Evolutionary conservation across 148 eudicot genomes (phyloP), one percentile per base, ranked within the genome.

Genomic region (Persicaria tinctoria): DNA sequence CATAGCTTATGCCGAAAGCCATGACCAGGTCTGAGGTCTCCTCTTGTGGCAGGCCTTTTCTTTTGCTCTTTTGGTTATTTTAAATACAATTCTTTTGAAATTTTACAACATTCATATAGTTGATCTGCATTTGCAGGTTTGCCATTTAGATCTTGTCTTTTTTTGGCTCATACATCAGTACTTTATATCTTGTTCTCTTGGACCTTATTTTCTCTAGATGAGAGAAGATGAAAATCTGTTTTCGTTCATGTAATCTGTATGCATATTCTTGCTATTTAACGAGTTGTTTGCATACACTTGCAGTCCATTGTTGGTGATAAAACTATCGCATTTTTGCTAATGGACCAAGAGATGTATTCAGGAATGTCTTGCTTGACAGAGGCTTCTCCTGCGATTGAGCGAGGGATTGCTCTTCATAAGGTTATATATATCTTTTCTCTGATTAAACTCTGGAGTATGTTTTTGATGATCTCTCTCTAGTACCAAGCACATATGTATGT

Each of bases 331-430:
- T 96, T 90, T 82, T 71, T 86, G 32, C 86, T 96, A 2, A 96
- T 96, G 99, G 99, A 89, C 82, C 83, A 85, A 82, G 99, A 92
- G 80, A 96, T 96, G 97, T 96, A 96, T 82, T 79, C 87, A 54
- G 93, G 93, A 77, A 96, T 96, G 99, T 90, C 99, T 55, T 85
- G 89, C 80, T 79, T 92, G 83, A 84, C 76, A 47, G 92, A 88
- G 66, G 86, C 91, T 73, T 89, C 97, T 80, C 97, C 91, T 4
- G 77, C 72, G 56, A 79, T 96, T 76, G 97, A 92, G 55, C 90
- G 99, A 73, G 99, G 99, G 73, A 84, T 96, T 76, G 90, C 99
- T 75, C 94, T 96, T 82, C 97, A 90, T 81, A 96, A 96, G 96
- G 98, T 87, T 80, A 70, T 57, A 80, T 73, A 60, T 60, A 4